A percentile compares a stretch with the other conserved stretches of the same genome.
Conservation (phyloP, 2,329 filamentous ascomycete species). For the Ophiostoma sp. region DNA sequence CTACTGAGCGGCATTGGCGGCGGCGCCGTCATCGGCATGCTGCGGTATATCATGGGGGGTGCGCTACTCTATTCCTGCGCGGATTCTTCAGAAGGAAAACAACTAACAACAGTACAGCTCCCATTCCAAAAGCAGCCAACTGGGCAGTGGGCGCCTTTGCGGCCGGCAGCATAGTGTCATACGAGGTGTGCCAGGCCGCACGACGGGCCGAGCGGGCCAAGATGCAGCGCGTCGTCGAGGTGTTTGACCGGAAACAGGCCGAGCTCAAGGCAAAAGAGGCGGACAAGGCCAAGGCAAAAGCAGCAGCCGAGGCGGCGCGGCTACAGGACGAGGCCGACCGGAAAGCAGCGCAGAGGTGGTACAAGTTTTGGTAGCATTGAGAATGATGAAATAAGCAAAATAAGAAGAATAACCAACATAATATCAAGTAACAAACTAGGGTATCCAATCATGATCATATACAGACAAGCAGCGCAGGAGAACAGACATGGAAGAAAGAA, state of each 20-base stretch:
- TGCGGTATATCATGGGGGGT: conserved; percentile 74
- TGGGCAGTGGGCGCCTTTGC: conserved; percentile 80
- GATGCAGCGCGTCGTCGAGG: conserved; percentile 80
- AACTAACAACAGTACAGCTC: conserved; percentile 38
- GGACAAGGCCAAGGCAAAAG: conserved; percentile 31
- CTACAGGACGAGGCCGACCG: conserved; percentile 29
- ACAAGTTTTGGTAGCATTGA: conserved; percentile 48
- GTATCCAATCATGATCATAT: conserved; percentile 14
- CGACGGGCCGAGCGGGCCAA: conserved; percentile 70
- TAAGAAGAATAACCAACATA: not conserved
- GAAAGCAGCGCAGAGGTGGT: conserved; percentile 43
- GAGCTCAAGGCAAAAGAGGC: conserved; percentile 53
- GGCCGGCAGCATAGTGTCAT: conserved; percentile 62
- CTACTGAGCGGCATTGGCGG: conserved; percentile 76
- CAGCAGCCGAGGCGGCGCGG: conserved; percentile 40
- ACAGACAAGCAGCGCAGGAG: not conserved
- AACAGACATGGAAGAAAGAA: not conserved
- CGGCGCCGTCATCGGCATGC: conserved; percentile 68
- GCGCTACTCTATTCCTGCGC: not conserved
- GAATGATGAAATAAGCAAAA: not conserved
- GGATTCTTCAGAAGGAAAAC: not conserved
- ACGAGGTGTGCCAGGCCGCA: conserved; percentile 77
- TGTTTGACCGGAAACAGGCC: conserved; percentile 67
- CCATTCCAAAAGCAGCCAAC: conserved; percentile 65
- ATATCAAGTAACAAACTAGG: conserved; percentile 8